Percentiles rank a stretch among this genome's conserved stretches.
Conservation (phyloP, 1,139 yeast species). For the Pichiaceae sp. region DNA sequence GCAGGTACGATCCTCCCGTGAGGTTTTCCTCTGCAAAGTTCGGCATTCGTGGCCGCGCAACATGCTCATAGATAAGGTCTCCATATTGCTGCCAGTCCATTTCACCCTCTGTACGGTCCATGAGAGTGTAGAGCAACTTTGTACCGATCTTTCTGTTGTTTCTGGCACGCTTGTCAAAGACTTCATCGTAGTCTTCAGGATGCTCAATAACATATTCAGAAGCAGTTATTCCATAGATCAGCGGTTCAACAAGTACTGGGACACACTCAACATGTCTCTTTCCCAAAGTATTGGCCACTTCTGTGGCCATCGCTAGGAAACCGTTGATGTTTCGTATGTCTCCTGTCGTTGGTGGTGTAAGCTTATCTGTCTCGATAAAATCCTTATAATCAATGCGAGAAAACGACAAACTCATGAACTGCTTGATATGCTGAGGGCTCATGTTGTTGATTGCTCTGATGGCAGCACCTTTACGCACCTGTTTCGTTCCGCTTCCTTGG, state of each 20-base stretch:
- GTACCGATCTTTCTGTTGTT: constrained; percentile 53
- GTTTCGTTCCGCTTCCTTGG: constrained; percentile 55
- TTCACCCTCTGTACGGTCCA: constrained; percentile 34
- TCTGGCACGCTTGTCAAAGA: constrained; percentile 39
- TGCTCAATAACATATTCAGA: constrained; percentile 41
- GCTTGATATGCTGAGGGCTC: constrained; percentile 41
- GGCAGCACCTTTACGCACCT: constrained; percentile 71
- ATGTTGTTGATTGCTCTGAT: constrained; percentile 62
- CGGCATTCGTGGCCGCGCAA: constrained; percentile 58
- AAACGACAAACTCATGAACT: constrained; percentile 58
- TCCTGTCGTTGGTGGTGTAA: constrained; percentile 14
- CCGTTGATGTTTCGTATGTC: constrained; percentile 56
- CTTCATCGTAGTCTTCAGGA: constrained; percentile 17
- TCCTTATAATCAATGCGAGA: constrained; percentile 39
- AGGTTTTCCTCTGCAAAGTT: constrained; percentile 67
- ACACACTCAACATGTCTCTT: constrained; percentile 44
- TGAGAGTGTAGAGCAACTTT: constrained; percentile 46
- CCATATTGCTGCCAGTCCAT: constrained; percentile 53
- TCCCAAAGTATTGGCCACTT: constrained; percentile 58
- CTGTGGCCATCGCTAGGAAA: constrained; percentile 59
- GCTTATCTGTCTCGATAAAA: constrained; percentile 25
- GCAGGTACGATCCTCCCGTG: constrained; percentile 73
- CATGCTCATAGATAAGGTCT: constrained; percentile 38
- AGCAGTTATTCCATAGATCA: constrained; percentile 47
- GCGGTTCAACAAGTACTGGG: constrained; percentile 46